Base-by-base conservation (phyloP, 2,329 filamentous ascomycete genomes). In the Neofusicoccum sp. region DNA sequence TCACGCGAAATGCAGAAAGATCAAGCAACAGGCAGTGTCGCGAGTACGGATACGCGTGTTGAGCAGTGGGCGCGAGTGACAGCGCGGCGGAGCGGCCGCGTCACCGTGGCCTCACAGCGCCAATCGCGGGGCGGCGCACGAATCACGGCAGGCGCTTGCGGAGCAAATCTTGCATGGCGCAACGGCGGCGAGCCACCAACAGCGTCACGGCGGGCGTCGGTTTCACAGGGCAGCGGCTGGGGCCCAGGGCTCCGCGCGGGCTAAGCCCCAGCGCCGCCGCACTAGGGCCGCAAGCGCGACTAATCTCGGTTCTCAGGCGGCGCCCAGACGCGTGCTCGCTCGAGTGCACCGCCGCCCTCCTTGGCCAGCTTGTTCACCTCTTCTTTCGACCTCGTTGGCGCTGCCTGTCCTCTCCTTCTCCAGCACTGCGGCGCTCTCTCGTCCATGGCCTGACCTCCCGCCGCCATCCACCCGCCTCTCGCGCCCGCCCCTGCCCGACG, bases 291-390 rank as follows among this genome's bases (percentile, higher is more conserved):
- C 51, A 56, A 56, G 51, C 51, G 51, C 51, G 51, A 36, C 51
- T 56, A 56, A 56, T 56, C 40, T 56, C 51, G 51, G 51, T 33
- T 56, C 45, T 7, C 14, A 33, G 45, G 45, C 45, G 45, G 16
- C 20, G 12, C 38, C 53, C 57, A 60, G 57, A 51, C 43, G 26
- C 33, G 57, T 36, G 36, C 57, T 41, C 5, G 57, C 57, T 48
- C 57, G 36, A 33, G 51, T 59, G 58, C 58, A 60, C 58, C 36
- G 47, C 58, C 58, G 58, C 58, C 38, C 47, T 54, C 58, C 58
- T 58, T 47, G 54, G 41, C 54, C 54, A 57, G 53, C 40, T 36
- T 26, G 49, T 54, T 40, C 48, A 54, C 49, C 38, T 56, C 51
- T 43, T 41, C 51, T n/a, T 53, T 53, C 48, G 26, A 40, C 51